These are phyloP conservation scores for Aspergillus novofumigatus DNA, from an alignment of 2,329 filamentous ascomycete genomes.

Conservation along the genomic window DNA sequence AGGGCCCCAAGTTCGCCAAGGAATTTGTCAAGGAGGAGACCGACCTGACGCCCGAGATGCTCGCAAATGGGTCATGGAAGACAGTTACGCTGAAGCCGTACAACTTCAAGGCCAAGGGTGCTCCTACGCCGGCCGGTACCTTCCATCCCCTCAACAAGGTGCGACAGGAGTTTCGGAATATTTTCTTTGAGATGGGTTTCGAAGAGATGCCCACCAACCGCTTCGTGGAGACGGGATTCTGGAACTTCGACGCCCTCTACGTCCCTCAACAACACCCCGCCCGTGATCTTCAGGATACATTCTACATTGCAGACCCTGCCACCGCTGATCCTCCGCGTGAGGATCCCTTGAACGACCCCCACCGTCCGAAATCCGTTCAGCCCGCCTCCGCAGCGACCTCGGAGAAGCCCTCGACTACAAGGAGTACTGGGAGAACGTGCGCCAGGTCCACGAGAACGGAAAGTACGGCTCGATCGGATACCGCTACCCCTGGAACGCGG, in stretches of 20 bases:
- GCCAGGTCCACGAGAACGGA: slow-evolving; percentile 80
- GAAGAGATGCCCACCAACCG: slow-evolving; percentile 95
- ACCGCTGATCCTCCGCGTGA: slow-evolving; percentile 63
- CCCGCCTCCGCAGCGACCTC: slow-evolving; percentile 46
- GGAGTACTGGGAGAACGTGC: slow-evolving; percentile 83
- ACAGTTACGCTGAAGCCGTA: slow-evolving; percentile 82
- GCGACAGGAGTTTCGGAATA: slow-evolving; percentile 88
- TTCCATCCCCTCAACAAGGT: slow-evolving; percentile 77
- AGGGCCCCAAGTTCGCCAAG: slow-evolving; percentile 82
- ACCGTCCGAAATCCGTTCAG: slow-evolving; percentile 37
- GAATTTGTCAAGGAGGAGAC: slow-evolving; percentile 92
- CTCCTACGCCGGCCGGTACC: slow-evolving; percentile 45
- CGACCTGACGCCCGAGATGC: slow-evolving; percentile 90
- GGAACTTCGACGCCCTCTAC: slow-evolving; percentile 97
- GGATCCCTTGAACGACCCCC: slow-evolving; percentile 46
- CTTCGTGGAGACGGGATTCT: slow-evolving; percentile 95
- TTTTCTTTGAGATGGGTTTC: slow-evolving; percentile 99
- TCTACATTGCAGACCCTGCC: slow-evolving; percentile 91
- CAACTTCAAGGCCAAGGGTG: slow-evolving; percentile 69
- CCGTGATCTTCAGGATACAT: slow-evolving; percentile 95
- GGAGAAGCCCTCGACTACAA: slow-evolving; percentile 63
- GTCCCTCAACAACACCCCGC: slow-evolving; percentile 97
- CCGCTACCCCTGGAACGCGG: slow-evolving; percentile 85
- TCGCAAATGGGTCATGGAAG: slow-evolving; percentile 84
- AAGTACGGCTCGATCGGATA: slow-evolving; percentile 96